These are phyloP conservation scores for Thermomucor indicae-seudaticae DNA, from an alignment of 371 early-diverging fungal genomes.

Conservation along the genomic window DNA sequence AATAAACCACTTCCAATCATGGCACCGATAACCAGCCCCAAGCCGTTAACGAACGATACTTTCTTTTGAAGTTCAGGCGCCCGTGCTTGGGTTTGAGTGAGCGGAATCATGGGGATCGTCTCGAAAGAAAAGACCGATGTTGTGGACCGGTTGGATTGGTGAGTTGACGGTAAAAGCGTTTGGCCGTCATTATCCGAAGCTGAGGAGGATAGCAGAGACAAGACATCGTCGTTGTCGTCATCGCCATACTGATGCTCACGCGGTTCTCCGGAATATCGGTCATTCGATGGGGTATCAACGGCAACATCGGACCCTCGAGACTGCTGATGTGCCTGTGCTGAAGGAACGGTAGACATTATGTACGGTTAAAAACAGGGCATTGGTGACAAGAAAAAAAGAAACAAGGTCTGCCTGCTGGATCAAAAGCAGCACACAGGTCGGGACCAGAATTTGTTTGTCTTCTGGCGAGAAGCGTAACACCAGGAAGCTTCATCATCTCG, in stretches of 20 bases:
- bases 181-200: constrained; percentile 20
- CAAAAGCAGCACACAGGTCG: too few relatives aligned
- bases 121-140: constrained; percentile 51
- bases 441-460: too few relatives aligned
- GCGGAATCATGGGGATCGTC: constrained; percentile 51
- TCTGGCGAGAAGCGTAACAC: too few relatives aligned
- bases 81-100: constrained; percentile 43
- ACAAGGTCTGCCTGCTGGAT: too few relatives aligned
- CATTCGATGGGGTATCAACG: too few relatives aligned
- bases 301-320: too few relatives aligned
- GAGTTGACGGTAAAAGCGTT: constrained; percentile 30
- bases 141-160: constrained; percentile 25
- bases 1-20: constrained; percentile 90
- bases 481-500: too few relatives aligned
- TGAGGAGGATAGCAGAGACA: constrained; percentile 16
- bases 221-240: constrained; percentile 22
- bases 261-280: too few relatives aligned
- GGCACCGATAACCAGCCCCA: constrained; percentile 68
- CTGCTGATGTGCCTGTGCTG: too few relatives aligned
- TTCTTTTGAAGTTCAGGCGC: constrained; percentile 60
- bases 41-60: constrained; percentile 68
- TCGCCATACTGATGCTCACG: background rate
- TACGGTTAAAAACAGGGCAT: too few relatives aligned
- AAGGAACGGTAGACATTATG: too few relatives aligned
- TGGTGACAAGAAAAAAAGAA: too few relatives aligned